These are phyloP conservation scores for Ulmus americana DNA, from an alignment of 331 rosid species.

Conservation along the genomic window DNA sequence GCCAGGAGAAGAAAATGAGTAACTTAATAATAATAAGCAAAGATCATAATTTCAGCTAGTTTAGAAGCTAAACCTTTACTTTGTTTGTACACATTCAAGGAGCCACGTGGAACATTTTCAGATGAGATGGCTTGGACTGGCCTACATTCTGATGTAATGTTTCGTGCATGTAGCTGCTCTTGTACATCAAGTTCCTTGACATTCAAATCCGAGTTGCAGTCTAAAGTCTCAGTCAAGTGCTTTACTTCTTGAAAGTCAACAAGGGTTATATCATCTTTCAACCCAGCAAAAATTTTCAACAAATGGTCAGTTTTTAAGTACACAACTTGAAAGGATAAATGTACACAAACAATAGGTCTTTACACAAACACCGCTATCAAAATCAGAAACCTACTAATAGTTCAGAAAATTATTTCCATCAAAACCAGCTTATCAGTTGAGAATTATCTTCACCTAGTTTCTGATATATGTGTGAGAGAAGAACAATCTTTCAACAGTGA, in stretches of 20 bases:
- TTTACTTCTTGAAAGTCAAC: conserved; percentile 42
- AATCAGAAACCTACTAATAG: no score
- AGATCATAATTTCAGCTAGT: background rate
- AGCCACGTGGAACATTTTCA: conserved; percentile 23
- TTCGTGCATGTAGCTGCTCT: conserved; percentile 28
- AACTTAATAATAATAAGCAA: no score
- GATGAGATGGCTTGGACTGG: conserved; percentile 20
- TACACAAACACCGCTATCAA: no score
- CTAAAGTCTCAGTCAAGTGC: conserved; percentile 32
- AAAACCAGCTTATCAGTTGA: no score
- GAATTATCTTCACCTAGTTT: no score
- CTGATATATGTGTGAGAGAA: no score
- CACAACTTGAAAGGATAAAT: no score
- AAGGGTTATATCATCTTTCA: conserved; percentile 68
- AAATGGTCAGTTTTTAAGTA: background rate
- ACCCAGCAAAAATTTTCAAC: conserved; percentile 9
- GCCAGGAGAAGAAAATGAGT: no score
- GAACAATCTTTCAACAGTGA: no score
- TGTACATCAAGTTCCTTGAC: conserved; percentile 30
- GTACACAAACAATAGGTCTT: no score
- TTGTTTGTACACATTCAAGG: conserved; percentile 20
- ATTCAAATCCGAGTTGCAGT: conserved; percentile 22
- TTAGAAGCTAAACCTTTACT: conserved; percentile 44
- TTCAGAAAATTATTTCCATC: no score
- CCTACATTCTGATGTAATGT: conserved; percentile 29